These are phyloP conservation scores for Aspergillus floridensis DNA, from an alignment of 2,329 filamentous ascomycete species.

Conservation along the genomic window DNA sequence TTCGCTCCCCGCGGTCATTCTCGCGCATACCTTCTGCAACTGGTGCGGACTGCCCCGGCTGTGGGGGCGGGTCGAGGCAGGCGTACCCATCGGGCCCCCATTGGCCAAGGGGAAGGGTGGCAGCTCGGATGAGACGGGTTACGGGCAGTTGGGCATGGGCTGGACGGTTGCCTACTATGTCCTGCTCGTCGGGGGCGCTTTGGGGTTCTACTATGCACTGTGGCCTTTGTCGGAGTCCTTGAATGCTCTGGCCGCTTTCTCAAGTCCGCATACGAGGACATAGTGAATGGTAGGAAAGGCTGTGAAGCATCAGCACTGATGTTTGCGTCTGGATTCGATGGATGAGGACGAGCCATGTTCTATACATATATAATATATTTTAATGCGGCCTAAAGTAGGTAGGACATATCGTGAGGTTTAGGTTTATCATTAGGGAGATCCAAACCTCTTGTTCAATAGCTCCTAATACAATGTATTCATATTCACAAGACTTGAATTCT, in stretches of 20 bases:
- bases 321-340: not conserved
- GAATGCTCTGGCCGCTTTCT: conserved; percentile 37
- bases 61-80: conserved; percentile 70
- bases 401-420: too few species aligned
- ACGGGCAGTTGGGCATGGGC: conserved; percentile 38
- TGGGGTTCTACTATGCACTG: conserved; percentile 68
- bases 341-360: not conserved
- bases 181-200: conserved; percentile 68
- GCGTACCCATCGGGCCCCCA: conserved; percentile 37
- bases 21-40: conserved; percentile 88
- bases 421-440: too few species aligned
- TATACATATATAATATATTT: not conserved
- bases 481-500: too few species aligned
- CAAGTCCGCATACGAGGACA: conserved; percentile 2
- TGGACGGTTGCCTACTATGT: conserved; percentile 82
- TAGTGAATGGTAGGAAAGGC: not conserved
- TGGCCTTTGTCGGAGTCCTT: conserved; percentile 66
- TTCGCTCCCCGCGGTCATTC: conserved; percentile 70
- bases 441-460: too few species aligned
- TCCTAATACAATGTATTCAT: not conserved
- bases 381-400: not conserved
- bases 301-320: not conserved
- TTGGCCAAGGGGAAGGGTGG: conserved; percentile 43
- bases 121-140: conserved; percentile 20
- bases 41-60: conserved; percentile 83